These are phyloP conservation scores for Suillus americanus DNA, from an alignment of 768 basidiomycete genomes.

Conservation along the genomic window DNA sequence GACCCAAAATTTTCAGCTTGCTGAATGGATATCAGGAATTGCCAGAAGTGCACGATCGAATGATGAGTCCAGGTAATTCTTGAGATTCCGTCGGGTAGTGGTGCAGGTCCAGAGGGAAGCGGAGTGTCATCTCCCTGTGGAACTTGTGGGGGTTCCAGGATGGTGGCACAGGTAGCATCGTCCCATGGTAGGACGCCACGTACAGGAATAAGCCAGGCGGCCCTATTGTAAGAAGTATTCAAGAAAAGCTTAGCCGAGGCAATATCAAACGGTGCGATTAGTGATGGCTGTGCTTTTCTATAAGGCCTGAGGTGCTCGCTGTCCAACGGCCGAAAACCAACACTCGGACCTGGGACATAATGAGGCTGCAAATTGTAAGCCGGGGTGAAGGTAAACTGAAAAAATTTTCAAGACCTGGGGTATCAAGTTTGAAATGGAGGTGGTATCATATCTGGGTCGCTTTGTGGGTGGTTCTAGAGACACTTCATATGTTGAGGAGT, in stretches of 20 bases:
- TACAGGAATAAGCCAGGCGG: constrained; percentile 59
- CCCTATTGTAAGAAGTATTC: constrained; percentile 36
- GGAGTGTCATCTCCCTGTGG: constrained; percentile 17
- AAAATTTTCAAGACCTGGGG: constrained; percentile 41
- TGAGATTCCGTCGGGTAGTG: constrained; percentile 12
- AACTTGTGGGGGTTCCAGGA: constrained; percentile 33
- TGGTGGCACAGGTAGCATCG: constrained; percentile 39
- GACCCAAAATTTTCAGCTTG: constrained; percentile 39
- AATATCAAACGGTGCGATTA: constrained; percentile 35
- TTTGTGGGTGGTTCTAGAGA: constrained; percentile 24
- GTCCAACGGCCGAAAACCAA: constrained; percentile 17
- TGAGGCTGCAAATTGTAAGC: constrained; percentile 24
- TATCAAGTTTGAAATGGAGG: constrained; percentile 38
- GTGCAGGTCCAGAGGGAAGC: constrained; percentile 16
- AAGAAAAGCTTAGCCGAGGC: constrained; percentile 31
- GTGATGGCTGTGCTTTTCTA: constrained; percentile 33
- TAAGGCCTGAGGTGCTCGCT: constrained; percentile 30
- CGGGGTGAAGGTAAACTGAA: background rate
- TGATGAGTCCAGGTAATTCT: constrained; percentile 47
- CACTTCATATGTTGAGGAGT: background rate
- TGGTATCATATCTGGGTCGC: constrained; percentile 34
- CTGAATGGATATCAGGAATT: constrained; percentile 44
- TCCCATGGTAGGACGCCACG: constrained; percentile 53
- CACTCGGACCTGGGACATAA: constrained; percentile 20
- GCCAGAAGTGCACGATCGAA: constrained; percentile 48